Conservation (phyloP, 805 yeast genomes). For the Zygosaccharomyces lentus region DNA sequence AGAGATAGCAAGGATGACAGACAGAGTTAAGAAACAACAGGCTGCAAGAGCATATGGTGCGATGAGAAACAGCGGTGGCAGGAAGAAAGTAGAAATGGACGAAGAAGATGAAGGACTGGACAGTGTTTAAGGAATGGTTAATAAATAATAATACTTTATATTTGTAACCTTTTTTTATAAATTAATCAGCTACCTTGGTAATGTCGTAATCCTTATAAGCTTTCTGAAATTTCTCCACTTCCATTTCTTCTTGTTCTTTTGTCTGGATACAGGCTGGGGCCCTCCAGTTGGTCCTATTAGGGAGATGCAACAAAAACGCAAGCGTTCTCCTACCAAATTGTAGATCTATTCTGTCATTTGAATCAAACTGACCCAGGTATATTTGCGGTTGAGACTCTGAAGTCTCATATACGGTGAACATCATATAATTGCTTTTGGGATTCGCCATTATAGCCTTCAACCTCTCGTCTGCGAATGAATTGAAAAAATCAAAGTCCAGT, state of each 20-base stretch:
- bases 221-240: conserved; percentile 59
- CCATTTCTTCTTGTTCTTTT: conserved; percentile 54
- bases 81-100: conserved; percentile 62
- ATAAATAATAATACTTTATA: conserved; percentile 1
- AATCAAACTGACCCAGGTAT: conserved; percentile 32
- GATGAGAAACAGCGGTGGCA: conserved; percentile 63
- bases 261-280: conserved; percentile 56
- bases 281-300: conserved; percentile 71
- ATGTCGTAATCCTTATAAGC: conserved; percentile 54
- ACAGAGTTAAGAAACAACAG: conserved; percentile 75
- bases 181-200: conserved; percentile 8
- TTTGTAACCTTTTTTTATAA: background rate
- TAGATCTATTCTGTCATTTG: conserved; percentile 51
- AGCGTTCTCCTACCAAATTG: conserved; percentile 82
- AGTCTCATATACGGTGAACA: conserved; percentile 36
- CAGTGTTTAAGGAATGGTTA: conserved; percentile 14
- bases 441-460: conserved; percentile 31
- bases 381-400: conserved; percentile 29
- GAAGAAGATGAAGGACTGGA: conserved; percentile 34
- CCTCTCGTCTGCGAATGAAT: conserved; percentile 22
- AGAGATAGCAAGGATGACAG: conserved; percentile 86
- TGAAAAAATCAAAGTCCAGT: conserved; percentile 40
- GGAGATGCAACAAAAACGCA: conserved; percentile 56
- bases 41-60: conserved; percentile 73
- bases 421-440: conserved; percentile 30